Base-by-base conservation (phyloP, 192 early-diverging fungal species). In the Dispira simplex region DNA sequence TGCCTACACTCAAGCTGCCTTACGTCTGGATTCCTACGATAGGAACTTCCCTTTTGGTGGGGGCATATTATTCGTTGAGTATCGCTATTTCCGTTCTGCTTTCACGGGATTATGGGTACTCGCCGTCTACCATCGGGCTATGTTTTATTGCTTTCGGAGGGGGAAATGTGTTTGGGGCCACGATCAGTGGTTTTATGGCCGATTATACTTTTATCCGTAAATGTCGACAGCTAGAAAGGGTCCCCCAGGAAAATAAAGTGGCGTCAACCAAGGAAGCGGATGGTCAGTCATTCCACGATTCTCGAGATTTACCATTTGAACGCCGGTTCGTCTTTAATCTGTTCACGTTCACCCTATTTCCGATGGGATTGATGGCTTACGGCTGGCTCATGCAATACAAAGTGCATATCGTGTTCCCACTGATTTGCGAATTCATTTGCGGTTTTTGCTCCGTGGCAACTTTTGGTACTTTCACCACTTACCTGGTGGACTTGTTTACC, bases 401-500 rank as follows among this genome's bases (percentile, higher is more conserved):
- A 1, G 39, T 66, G 13, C 58, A 71, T 44, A 57, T 78, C 28
- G 71, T 66, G 0, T 74, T 64, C 6, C 68, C 73, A 18, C 68
- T 78, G 27, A 68, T 71, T 0, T 47, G 55, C 14, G 68, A 73
- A 63, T 73, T 78, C 44, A 63, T 69, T 32, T 68, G 71, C 12
- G 77, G 77, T 43, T 39, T 58, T n/a, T 71, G 77, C 16, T 70
- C 75, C 71, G 57, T 71, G 13, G 71, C 70, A 23, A 66, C 69
- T 20, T 75, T 78, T 60, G 69, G 72, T 52, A 64, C 62, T 39
- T 65, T 73, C 2, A 70, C 67, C 46, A 62, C 71, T 23, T 78
- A 78, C 60, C 45, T 78, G 47, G 71, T 78, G 12, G 77, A 78
- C 28, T 47, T 78, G n/a, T 78, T 73, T 39, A 74, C 77, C 4